Evolutionary conservation across 345 rosid genomes (phyloP).

Genomic region (Heritiera fomes): DNA sequence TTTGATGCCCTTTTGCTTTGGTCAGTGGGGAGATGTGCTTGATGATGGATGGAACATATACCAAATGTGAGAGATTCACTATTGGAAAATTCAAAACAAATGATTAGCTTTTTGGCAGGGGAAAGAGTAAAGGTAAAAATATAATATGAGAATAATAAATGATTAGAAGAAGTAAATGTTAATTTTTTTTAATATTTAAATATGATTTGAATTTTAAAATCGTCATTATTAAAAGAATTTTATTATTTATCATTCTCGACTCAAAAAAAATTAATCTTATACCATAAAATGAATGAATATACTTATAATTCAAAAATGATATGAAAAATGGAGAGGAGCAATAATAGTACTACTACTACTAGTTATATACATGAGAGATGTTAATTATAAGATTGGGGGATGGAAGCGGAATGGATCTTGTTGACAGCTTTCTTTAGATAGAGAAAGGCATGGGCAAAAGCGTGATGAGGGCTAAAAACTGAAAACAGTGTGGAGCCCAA

Average conservation of each 20-base stretch:
- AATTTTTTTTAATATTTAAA: no score
- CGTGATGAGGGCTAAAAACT: constrained; percentile 22
- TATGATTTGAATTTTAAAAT: no score
- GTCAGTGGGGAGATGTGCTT: constrained; percentile 40
- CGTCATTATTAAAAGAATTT: no score
- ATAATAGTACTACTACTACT: background rate
- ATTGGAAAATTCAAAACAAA: constrained; percentile 37
- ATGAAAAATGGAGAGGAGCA: background rate
- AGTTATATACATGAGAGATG: background rate
- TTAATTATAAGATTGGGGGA: background rate
- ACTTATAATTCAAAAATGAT: background rate
- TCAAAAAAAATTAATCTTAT: no score
- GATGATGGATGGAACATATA: constrained; percentile 52
- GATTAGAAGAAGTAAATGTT: no score
- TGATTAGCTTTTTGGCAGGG: constrained; percentile 31
- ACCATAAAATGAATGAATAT: no score
- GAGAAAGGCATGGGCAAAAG: constrained; percentile 25
- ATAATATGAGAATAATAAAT: background rate
- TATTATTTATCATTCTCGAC: no score
- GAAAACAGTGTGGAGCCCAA: constrained; percentile 38
- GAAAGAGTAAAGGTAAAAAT: background rate
- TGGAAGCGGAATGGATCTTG: constrained; percentile 23
- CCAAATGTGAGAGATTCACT: constrained; percentile 42
- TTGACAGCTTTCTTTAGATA: constrained; percentile 33
- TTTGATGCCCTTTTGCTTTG: constrained; percentile 53